Evolutionary conservation across 2,329 filamentous ascomycete genomes (phyloP), one percentile per base, ranked within the genome.

Genomic region (Chalara sp.): DNA sequence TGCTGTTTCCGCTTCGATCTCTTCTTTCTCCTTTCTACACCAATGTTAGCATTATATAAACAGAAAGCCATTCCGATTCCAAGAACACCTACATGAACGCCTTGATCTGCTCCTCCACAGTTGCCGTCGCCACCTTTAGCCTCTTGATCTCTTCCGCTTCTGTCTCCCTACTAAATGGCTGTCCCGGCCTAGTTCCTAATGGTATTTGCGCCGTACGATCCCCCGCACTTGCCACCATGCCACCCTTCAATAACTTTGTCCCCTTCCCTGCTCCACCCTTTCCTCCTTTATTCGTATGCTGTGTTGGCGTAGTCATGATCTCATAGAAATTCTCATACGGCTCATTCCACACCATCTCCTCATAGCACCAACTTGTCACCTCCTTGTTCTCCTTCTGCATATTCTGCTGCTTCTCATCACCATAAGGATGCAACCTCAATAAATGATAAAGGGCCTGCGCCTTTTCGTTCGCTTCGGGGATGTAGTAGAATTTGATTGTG

Each of bases 261-360:
- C 31, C 78, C 76, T 57, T 76, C 67, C 79, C 79, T 58, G 80
- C 81, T 41, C 79, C 79, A 49, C 77, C 77, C 62, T 64, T 69
- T 5, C 73, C 68, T 56, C 76, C 72, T 48, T 71, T 81, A 43
- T 8, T 43, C 35, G 35, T 10, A 7, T 30, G 6, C 21, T 45
- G 21, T 13, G 32, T 32, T 6, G 43, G 43, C 12, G n/a, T 45
- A 7, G 43, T 45, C 13, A 45, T 11, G 8, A 89, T 76, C 56
- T 95, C 89, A 70, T 88, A 96, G 65, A 97, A 92, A 43, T 86
- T 81, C 68, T 96, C 89, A 61, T 90, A 93, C 0, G 93, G 93
- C 69, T 99, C 93, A 71, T 96, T 97, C 76, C 99, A 99, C 46
- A 97, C 80, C 58, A 97, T 86, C 64, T 96, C 90, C 68, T 99